Base-by-base conservation (phyloP, 2,329 filamentous ascomycete genomes). In the Ophiocordyceps camponoti-leonardi region DNA sequence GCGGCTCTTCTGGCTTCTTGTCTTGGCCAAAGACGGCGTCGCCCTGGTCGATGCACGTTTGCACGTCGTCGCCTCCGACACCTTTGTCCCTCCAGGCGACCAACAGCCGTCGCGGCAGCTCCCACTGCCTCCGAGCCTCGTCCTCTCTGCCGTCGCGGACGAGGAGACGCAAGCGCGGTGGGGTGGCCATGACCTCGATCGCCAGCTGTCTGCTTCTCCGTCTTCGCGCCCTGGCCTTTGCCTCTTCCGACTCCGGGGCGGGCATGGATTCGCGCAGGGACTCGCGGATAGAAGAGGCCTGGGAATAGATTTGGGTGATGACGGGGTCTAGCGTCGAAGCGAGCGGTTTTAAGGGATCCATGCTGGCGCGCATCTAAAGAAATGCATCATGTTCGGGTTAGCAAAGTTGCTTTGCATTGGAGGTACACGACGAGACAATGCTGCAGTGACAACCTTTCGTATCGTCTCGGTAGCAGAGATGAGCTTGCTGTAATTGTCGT, bases 391-490 rank as follows among this genome's bases (percentile, higher is more conserved):
- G 42, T 18, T 30, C n/a, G 23, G 6, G 10, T 31, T n/a, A n/a
- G 18, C 22, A 14, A 5, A 30, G 1, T 8, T 33, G 31, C 16
- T 39, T 18, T n/a, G 3, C n/a, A n/a, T n/a, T n/a, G n/a, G n/a
- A n/a, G n/a, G n/a, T n/a, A n/a, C n/a, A n/a, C n/a, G n/a, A n/a
- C n/a, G n/a, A n/a, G 13, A 35, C 14, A n/a, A 12, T n/a, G 8
- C 18, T 22, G 26, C 14, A 13, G 6, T 20, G 16, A 39, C 19
- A 40, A 40, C 31, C 66, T 85, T 86, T 44, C 84, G 76, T 56
- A 98, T 98, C 3, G 90, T 96, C 62, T 94, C 90, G 12, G 93
- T 95, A 1, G 92, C 92, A n/a, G 82, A 77, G 52, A 98, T 95
- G 52, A 98, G 67, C 65, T 96, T 96, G 53, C 83, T 92, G 63